Percentiles rank a stretch among this genome's conserved stretches.
These are phyloP conservation scores for Cucumis sativus DNA, from an alignment of 306 rosid species.

Conservation along the genomic window DNA sequence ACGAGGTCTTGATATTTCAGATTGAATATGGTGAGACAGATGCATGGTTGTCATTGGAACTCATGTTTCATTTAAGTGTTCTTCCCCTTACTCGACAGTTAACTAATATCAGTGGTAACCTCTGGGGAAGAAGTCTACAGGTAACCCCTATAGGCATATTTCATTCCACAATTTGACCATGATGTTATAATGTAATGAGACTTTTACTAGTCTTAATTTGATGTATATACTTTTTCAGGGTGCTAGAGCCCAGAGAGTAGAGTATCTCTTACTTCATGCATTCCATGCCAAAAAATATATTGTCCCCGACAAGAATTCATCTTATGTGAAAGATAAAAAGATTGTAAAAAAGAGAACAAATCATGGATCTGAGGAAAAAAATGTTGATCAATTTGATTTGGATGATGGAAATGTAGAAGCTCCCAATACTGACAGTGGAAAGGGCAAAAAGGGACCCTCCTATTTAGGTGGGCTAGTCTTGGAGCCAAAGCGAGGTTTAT, in stretches of 20 bases:
- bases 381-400: constrained; percentile 38
- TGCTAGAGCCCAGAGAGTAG: constrained; percentile 97
- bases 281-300: constrained; percentile 84
- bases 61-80: constrained; percentile 91
- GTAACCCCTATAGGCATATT: constrained; percentile 29
- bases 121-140: constrained; percentile 95
- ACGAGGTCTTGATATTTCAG: constrained; percentile 31
- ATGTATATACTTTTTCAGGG: constrained; percentile 46
- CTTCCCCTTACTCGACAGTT: constrained; percentile 98
- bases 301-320: constrained; percentile 71
- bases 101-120: constrained; percentile 87
- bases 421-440: constrained; percentile 37
- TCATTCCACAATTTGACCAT: constrained; percentile 10
- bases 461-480: constrained; percentile 94
- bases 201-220: constrained; percentile 8
- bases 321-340: constrained; percentile 44
- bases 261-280: constrained; percentile 88
- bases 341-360: constrained; percentile 40
- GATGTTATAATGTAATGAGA: not conserved
- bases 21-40: constrained; percentile 93
- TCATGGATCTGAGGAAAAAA: constrained; percentile 30
- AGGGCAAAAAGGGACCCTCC: constrained; percentile 69
- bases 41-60: constrained; percentile 98
- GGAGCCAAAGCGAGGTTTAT: constrained; percentile 96
- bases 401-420: constrained; percentile 38